phyloP scores from a whole-genome alignment of 768 basidiomycete species.

The Mycena maculata region DNA sequence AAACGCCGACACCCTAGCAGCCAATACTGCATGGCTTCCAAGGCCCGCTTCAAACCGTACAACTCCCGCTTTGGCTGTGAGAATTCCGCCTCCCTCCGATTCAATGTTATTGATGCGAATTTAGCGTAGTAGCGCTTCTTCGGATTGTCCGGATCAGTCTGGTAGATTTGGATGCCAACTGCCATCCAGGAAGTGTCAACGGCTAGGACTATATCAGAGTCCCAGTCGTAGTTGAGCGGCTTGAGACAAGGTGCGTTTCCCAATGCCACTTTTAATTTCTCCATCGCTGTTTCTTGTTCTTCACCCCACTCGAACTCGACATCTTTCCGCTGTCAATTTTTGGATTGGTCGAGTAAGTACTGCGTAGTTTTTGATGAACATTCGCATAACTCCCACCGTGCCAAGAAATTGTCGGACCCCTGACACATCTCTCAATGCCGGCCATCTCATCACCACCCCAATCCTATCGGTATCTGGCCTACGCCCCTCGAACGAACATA shows the following conservation, averaged over 20 bases:
- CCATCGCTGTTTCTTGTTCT: constrained; percentile 34
- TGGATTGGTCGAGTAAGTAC: neutral
- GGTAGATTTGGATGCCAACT: constrained; percentile 26
- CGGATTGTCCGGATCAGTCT: constrained; percentile 11
- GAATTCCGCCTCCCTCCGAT: constrained; percentile 20
- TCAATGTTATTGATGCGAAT: constrained; percentile 43
- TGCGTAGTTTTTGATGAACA: constrained; percentile 41
- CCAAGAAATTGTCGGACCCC: constrained; percentile 31
- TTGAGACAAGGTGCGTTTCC: constrained; percentile 28
- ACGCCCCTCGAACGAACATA: constrained; percentile 40
- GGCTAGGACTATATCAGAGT: constrained; percentile 38
- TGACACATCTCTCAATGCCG: constrained; percentile 8
- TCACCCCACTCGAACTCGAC: constrained; percentile 38
- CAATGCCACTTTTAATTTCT: constrained; percentile 32
- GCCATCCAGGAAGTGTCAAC: constrained; percentile 40
- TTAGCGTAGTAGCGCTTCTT: constrained; percentile 30
- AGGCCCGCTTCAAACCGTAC: constrained; percentile 33
- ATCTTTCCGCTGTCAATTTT: neutral
- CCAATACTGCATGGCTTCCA: constrained; percentile 25
- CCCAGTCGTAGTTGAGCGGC: constrained; percentile 42
- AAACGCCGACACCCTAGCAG: constrained; percentile 34
- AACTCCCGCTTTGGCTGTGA: constrained; percentile 45
- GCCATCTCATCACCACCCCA: constrained; percentile 35
- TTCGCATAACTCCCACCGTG: neutral
- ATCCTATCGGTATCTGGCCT: constrained; percentile 38